Evolutionary conservation across 2,329 filamentous ascomycete species (phyloP), one percentile per base, ranked within the genome.

Genomic region (Neonectria punicea): DNA sequence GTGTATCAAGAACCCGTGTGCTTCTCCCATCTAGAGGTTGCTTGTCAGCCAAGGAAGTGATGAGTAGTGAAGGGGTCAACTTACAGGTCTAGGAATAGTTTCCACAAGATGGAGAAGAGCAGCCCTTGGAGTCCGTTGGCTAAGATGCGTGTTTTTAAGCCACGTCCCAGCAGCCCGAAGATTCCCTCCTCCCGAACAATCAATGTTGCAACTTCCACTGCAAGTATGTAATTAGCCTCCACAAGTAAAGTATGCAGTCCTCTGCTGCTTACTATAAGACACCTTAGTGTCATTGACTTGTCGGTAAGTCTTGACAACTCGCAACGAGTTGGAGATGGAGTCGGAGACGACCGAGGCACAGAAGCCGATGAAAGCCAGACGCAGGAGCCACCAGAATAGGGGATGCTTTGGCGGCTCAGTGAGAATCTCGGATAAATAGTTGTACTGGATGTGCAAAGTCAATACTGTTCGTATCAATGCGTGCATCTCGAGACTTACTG

Each of bases 101-200:
- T 85, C 83, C 83, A 85, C 1, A 85, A 67, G 16, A 85, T 84
- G 4, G 82, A 83, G 55, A 85, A 85, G 3, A 85, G 18, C 4
- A 85, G 69, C 0, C 83, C 81, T 56, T 85, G 83, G 2, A 85
- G 67, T 0, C 83, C 83, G 55, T 85, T 85, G 67, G 80, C 80
- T n/a, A 85, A 63, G 7, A 85, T 84, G 8, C 83, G 79, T 0
- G 83, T 85, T 71, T 79, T 80, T 32, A 85, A 78, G 1, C 83
- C 83, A 22, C 83, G 80, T 0, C 82, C 83, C 14, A 85, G 74
- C 0, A 85, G 75, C 0, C 83, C 83, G 0, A 69, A 51, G 0
- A 84, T 56, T 0, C 83, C 83, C 30, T 85, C 83, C 13, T 80
- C 75, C 2, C 73, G 68, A 0, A 85, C 69, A 0, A 85, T 79